These are phyloP conservation scores for Plasmodium adleri DNA, from an alignment of 169 alveolate genomes.

Conservation along the genomic window DNA sequence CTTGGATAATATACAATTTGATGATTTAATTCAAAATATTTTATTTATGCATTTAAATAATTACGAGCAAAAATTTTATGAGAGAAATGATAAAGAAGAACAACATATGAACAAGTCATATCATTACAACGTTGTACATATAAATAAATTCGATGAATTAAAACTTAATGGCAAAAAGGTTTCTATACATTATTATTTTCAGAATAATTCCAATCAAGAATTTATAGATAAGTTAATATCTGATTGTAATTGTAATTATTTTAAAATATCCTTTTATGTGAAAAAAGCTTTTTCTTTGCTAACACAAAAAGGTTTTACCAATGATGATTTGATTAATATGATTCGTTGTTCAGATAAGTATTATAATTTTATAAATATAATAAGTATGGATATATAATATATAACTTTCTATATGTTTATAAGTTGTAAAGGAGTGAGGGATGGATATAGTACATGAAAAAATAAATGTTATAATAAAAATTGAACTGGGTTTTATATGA, in stretches of 20 bases:
- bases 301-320: conserved; percentile 32
- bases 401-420: neutral
- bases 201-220: conserved; percentile 27
- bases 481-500: neutral
- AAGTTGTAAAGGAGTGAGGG: neutral
- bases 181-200: conserved; percentile 55
- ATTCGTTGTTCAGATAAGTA: conserved; percentile 59
- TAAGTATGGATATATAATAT: conserved; percentile 38
- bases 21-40: conserved; percentile 48
- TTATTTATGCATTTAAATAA: conserved; percentile 69
- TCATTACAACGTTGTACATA: conserved; percentile 38
- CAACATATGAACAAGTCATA: conserved; percentile 9
- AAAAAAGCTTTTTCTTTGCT: conserved; percentile 57
- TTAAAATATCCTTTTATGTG: conserved; percentile 40
- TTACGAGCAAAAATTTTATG: conserved; percentile 70
- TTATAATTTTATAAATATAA: conserved; percentile 63
- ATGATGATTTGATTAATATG: conserved; percentile 42
- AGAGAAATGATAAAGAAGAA: conserved; percentile 27
- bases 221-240: conserved; percentile 46
- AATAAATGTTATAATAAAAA: too few relatives aligned
- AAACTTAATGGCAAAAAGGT: conserved; percentile 42
- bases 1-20: conserved; percentile 29
- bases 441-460: neutral
- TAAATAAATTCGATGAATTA: conserved; percentile 50
- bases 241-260: conserved; percentile 43